These are phyloP conservation scores for Phytophthora cryptogea DNA, from an alignment of 352 stramenopile genomes.

Conservation along the genomic window DNA sequence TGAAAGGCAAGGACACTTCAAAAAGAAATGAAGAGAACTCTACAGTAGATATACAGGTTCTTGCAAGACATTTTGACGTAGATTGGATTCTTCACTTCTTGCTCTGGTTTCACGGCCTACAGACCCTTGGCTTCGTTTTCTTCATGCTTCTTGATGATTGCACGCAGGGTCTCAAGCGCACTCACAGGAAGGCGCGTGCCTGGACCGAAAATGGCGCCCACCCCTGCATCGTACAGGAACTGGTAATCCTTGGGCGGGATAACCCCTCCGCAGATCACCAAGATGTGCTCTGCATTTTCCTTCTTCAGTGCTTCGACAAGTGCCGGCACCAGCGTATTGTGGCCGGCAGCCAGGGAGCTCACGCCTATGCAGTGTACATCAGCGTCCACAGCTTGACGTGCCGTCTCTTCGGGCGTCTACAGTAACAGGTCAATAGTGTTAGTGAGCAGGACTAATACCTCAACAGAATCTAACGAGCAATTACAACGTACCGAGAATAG, in stretches of 20 bases:
- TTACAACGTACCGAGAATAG: conserved; percentile 88
- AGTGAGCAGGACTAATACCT: background rate
- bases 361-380: conserved; percentile 95
- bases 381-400: conserved; percentile 90
- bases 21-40: background rate
- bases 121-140: conserved; percentile 45
- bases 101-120: conserved; percentile 14
- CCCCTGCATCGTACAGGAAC: conserved; percentile 93
- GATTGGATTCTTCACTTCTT: conserved; percentile 2
- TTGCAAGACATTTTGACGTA: conserved; percentile 17
- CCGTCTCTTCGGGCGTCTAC: conserved; percentile 61
- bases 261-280: conserved; percentile 95
- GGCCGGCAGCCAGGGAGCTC: conserved; percentile 92
- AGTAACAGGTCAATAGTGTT: conserved; percentile 1
- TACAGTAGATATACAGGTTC: background rate
- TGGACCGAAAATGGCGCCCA: conserved; percentile 94
- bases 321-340: conserved; percentile 95
- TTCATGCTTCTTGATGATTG: conserved; percentile 61
- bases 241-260: conserved; percentile 97
- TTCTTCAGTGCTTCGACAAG: conserved; percentile 93
- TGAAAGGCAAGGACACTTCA: background rate
- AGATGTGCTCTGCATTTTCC: conserved; percentile 91
- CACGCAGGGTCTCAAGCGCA: conserved; percentile 58
- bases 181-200: conserved; percentile 92
- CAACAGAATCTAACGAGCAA: background rate